Percentiles rank a stretch among this genome's conserved stretches.
phyloP scores from a whole-genome alignment of 73 alveolate genomes.

The Tetrahymena borealis region DNA sequence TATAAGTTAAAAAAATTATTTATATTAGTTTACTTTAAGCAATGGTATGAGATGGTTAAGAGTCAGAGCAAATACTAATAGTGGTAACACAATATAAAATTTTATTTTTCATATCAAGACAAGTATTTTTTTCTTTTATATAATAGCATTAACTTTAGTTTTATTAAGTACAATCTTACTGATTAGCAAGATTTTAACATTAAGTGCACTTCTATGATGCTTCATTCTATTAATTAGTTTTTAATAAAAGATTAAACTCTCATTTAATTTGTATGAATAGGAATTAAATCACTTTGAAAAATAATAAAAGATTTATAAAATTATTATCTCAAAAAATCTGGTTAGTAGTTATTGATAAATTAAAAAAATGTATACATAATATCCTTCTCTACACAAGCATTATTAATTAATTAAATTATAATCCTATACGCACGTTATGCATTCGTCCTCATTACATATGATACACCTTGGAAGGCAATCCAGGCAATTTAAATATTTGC shows the following conservation, averaged over 20 bases:
- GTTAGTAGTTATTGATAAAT: not conserved
- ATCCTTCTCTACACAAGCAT: not conserved
- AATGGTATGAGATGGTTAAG: not conserved
- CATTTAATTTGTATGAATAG: no score
- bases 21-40: not conserved
- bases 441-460: not conserved
- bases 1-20: not conserved
- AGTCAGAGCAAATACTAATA: not conserved
- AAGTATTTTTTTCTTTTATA: not conserved
- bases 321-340: not conserved
- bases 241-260: no score
- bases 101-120: not conserved
- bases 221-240: no score
- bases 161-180: not conserved
- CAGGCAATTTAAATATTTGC: not conserved
- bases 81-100: not conserved
- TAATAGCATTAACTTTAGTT: not conserved
- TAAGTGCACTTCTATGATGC: no score
- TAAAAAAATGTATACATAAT: not conserved
- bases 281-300: no score
- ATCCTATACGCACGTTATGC: not conserved
- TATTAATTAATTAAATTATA: not conserved
- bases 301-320: not conserved
- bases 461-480: not conserved
- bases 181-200: not conserved